Evolutionary conservation across 306 rosid genomes (phyloP).

Genomic region (Vigna nakashimae): DNA sequence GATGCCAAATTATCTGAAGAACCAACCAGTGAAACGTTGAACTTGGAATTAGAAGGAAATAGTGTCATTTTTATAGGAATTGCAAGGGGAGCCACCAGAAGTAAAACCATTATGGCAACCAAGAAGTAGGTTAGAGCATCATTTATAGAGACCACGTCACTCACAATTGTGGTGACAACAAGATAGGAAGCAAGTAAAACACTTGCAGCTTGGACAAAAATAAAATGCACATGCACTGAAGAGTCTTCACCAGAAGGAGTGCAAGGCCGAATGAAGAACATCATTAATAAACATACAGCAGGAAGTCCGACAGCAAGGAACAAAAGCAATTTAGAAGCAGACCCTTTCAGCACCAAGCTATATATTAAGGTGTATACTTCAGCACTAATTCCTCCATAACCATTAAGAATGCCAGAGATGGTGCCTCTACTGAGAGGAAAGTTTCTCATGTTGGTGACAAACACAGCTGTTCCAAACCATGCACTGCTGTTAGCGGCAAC

Average conservation of each 20-base stretch:
- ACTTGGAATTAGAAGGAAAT: constrained; percentile 54
- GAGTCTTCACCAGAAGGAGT: constrained; percentile 87
- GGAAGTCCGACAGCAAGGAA: constrained; percentile 75
- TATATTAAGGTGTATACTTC: constrained; percentile 80
- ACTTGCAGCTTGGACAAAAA: constrained; percentile 74
- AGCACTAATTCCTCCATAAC: constrained; percentile 83
- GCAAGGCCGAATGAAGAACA: constrained; percentile 80
- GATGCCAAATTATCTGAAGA: constrained; percentile 56
- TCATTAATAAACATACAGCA: constrained; percentile 62
- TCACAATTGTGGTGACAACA: constrained; percentile 52
- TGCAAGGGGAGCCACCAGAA: constrained; percentile 72
- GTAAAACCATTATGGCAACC: constrained; percentile 66
- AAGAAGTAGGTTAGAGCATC: constrained; percentile 58
- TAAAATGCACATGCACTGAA: constrained; percentile 72
- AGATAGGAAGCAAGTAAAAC: constrained; percentile 74
- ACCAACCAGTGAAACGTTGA: constrained; percentile 39
- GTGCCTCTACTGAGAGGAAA: constrained; percentile 89
- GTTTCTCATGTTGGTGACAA: constrained; percentile 94
- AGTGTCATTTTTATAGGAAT: constrained; percentile 86
- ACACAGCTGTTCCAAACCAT: constrained; percentile 83
- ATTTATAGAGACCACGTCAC: constrained; percentile 48
- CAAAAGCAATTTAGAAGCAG: constrained; percentile 64
- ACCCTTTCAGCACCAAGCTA: constrained; percentile 54
- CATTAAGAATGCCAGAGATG: constrained; percentile 87
- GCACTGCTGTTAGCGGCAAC: constrained; percentile 73